A percentile compares a stretch with the other conserved stretches of the same genome.
phyloP scores from a whole-genome alignment of 768 basidiomycete species.

The Termitomyces sp. region DNA sequence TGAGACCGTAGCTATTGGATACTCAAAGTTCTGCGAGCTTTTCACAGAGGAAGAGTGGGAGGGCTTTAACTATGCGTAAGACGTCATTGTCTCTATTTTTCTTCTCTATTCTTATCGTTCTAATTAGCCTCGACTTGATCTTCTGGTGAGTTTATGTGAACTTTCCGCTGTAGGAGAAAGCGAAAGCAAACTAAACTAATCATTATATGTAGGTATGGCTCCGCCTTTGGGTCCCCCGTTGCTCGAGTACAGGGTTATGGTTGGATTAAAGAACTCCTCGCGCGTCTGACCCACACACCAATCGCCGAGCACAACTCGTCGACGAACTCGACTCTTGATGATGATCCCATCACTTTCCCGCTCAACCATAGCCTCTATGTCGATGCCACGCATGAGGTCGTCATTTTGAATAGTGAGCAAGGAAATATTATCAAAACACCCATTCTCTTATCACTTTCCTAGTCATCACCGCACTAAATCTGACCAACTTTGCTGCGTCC shows the following conservation, averaged over 20 bases:
- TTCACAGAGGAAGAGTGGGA: conserved; percentile 94
- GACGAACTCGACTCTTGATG: conserved; percentile 78
- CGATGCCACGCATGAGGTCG: conserved; percentile 90
- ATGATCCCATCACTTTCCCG: conserved; percentile 64
- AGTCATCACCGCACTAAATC: conserved; percentile 84
- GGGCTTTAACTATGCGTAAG: conserved; percentile 76
- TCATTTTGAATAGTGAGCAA: conserved; percentile 70
- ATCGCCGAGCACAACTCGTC: conserved; percentile 71
- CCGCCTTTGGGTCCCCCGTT: conserved; percentile 77
- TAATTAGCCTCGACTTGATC: conserved; percentile 49
- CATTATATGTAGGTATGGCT: conserved; percentile 48
- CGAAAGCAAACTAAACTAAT: not conserved
- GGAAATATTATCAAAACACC: not conserved
- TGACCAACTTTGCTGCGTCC: conserved; percentile 63
- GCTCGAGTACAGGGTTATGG: conserved; percentile 74
- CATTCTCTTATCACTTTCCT: not conserved
- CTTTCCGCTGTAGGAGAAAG: not conserved
- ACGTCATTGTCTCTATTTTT: conserved; percentile 3
- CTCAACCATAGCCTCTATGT: conserved; percentile 72
- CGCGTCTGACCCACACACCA: conserved; percentile 74
- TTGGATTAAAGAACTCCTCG: conserved; percentile 77
- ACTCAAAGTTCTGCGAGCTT: conserved; percentile 85
- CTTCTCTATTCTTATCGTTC: not conserved
- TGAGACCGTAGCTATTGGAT: conserved; percentile 91
- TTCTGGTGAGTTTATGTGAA: conserved; percentile 42